These are phyloP conservation scores for Dothiorella sarmentorum DNA, from an alignment of 2,329 filamentous ascomycete genomes.

Conservation along the genomic window DNA sequence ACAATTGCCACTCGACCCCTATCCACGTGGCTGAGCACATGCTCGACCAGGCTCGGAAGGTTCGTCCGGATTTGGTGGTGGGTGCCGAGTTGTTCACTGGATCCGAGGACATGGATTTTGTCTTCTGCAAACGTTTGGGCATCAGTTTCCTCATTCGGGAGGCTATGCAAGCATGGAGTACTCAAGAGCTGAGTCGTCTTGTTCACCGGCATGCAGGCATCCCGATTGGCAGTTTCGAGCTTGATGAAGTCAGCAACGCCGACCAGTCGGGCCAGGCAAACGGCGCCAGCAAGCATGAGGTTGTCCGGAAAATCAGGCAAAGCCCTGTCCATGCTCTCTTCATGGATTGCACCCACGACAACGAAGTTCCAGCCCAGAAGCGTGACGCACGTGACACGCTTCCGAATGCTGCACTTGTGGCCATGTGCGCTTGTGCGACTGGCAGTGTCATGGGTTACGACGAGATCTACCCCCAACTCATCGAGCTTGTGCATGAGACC, in stretches of 20 bases:
- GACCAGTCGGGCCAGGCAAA: conserved; percentile 41
- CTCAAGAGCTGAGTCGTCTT: conserved; percentile 83
- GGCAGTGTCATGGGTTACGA: conserved; percentile 98
- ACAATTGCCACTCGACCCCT: conserved; percentile 97
- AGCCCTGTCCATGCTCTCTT: conserved; percentile 89
- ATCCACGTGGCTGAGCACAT: conserved; percentile 93
- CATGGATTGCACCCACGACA: conserved; percentile 99
- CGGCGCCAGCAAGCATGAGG: conserved; percentile 50
- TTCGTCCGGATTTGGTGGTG: conserved; percentile 84
- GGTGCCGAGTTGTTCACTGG: conserved; percentile 95
- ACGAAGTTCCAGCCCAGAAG: conserved; percentile 93
- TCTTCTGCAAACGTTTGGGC: conserved; percentile 90
- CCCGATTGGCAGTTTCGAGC: conserved; percentile 94
- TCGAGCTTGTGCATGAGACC: conserved; percentile 91
- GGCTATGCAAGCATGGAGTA: conserved; percentile 98
- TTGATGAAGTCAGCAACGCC: conserved; percentile 74
- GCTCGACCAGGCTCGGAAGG: conserved; percentile 83
- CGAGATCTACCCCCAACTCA: conserved; percentile 86
- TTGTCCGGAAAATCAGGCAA: conserved; percentile 78
- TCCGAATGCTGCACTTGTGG: conserved; percentile 87
- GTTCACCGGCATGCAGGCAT: conserved; percentile 91
- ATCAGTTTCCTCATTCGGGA: conserved; percentile 90
- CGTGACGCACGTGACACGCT: conserved; percentile 90
- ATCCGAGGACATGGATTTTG: conserved; percentile 91
- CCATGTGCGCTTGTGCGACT: conserved; percentile 91